These are phyloP conservation scores for Arabidopsis suecica DNA, from an alignment of 345 rosid genomes.

Conservation along the genomic window DNA sequence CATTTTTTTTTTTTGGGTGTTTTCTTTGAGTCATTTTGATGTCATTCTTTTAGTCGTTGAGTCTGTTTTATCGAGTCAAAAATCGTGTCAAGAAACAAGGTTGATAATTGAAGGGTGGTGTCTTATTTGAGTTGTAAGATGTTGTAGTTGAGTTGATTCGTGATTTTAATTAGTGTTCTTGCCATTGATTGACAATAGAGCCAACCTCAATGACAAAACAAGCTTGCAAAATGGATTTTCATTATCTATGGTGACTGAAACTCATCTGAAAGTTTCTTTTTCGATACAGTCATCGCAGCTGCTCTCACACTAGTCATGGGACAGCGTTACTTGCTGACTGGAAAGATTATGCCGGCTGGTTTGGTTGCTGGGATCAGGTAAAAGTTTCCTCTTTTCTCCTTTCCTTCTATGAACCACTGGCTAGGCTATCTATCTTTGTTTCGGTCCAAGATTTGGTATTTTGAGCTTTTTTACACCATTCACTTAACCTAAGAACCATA, in stretches of 20 bases:
- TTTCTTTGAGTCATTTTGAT: no score
- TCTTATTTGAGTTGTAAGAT: conserved; percentile 18
- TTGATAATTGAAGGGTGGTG: not conserved
- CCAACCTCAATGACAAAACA: not conserved
- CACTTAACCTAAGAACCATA: conserved; percentile 10
- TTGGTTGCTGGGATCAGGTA: conserved; percentile 87
- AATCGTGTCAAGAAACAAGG: not conserved
- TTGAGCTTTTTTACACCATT: not conserved
- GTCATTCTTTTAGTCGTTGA: no score
- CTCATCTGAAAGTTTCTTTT: conserved; percentile 25
- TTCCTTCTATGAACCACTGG: not conserved
- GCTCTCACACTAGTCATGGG: conserved; percentile 81
- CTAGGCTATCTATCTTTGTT: conserved; percentile 4
- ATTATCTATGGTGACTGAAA: not conserved
- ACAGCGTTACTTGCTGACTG: conserved; percentile 80
- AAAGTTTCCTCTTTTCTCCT: not conserved
- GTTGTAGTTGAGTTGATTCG: conserved; percentile 21
- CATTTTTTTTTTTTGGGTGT: no score
- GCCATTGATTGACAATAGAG: conserved; percentile 6
- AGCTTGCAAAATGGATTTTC: not conserved
- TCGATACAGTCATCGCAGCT: conserved; percentile 66
- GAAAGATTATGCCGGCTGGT: conserved; percentile 96
- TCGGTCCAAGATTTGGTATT: conserved; percentile 12
- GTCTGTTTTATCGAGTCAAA: no score
- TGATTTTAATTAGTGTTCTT: conserved; percentile 1